Percentiles rank a stretch among this genome's conserved stretches.
Evolutionary conservation across 2,329 filamentous ascomycete species (phyloP).

Genomic region (Fusarium humuli): DNA sequence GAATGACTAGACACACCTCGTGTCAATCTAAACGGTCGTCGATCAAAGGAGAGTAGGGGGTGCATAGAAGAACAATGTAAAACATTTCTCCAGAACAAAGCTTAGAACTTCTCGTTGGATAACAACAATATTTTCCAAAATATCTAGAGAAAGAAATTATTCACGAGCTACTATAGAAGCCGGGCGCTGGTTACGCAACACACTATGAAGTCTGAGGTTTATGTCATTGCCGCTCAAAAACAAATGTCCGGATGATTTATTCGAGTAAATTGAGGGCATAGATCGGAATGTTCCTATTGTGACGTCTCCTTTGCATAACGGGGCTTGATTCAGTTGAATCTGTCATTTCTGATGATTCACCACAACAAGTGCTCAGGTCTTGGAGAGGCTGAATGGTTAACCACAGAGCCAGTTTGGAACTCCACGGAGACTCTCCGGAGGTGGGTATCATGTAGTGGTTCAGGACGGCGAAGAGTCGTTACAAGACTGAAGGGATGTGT

Average conservation of each 20-base stretch:
- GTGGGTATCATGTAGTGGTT: not conserved
- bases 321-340: not conserved
- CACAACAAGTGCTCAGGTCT: not conserved
- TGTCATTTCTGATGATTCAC: slow-evolving; percentile 14
- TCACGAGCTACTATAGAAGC: not conserved
- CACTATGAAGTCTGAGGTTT: not conserved
- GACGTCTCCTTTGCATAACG: not conserved
- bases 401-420: not conserved
- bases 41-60: not conserved
- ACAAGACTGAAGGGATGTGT: not conserved
- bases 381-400: not conserved
- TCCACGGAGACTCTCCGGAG: not conserved
- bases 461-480: not conserved
- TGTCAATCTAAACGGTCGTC: not conserved
- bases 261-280: not conserved
- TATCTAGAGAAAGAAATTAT: not conserved
- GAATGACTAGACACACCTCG: not conserved
- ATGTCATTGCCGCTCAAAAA: not conserved
- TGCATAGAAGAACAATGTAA: not conserved
- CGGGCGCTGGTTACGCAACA: not conserved
- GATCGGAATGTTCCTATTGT: not conserved
- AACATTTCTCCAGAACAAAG: not conserved
- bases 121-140: not conserved
- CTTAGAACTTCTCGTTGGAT: not conserved
- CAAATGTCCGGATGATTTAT: not conserved